A percentile compares a stretch with the other conserved stretches of the same genome.
Evolutionary conservation across 176 grass and related monocot species (phyloP).

Genomic region (Calamus simplicifolius): DNA sequence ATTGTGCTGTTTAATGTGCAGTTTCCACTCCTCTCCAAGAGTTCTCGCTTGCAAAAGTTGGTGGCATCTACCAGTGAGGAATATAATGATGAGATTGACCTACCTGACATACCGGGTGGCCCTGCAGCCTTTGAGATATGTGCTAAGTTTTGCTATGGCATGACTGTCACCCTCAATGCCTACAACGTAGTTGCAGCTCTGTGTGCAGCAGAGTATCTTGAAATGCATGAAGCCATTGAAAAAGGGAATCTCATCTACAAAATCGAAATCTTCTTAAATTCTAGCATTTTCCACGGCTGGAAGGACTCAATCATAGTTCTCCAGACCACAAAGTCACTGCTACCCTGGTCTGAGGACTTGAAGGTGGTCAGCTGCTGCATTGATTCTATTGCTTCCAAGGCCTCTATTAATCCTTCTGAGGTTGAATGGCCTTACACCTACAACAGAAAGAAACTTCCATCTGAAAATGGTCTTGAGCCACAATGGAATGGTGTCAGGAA

Average conservation of each 20-base stretch:
- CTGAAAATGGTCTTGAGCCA: constrained; percentile 59
- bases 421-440: constrained; percentile 97
- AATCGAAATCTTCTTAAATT: constrained; percentile 88
- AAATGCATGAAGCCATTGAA: constrained; percentile 83
- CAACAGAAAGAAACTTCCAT: constrained; percentile 83
- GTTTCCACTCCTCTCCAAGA: constrained; percentile 99
- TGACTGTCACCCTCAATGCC: constrained; percentile 88
- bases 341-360: constrained; percentile 72
- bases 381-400: constrained; percentile 72
- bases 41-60: constrained; percentile 72
- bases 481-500: constrained; percentile 94
- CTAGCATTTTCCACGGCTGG: constrained; percentile 77
- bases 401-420: constrained; percentile 71
- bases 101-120: constrained; percentile 87
- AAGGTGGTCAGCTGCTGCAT: constrained; percentile 79
- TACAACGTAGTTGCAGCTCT: constrained; percentile 83
- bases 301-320: constrained; percentile 94
- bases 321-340: constrained; percentile 64
- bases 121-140: constrained; percentile 92
- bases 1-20: constrained; percentile 31
- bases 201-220: constrained; percentile 86
- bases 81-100: constrained; percentile 63
- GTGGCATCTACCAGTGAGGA: constrained; percentile 53
- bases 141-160: constrained; percentile 96
- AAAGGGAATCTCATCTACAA: constrained; percentile 99